phyloP scores from a whole-genome alignment of 176 grass and related monocot genomes.

The Saccharum spontaneum region DNA sequence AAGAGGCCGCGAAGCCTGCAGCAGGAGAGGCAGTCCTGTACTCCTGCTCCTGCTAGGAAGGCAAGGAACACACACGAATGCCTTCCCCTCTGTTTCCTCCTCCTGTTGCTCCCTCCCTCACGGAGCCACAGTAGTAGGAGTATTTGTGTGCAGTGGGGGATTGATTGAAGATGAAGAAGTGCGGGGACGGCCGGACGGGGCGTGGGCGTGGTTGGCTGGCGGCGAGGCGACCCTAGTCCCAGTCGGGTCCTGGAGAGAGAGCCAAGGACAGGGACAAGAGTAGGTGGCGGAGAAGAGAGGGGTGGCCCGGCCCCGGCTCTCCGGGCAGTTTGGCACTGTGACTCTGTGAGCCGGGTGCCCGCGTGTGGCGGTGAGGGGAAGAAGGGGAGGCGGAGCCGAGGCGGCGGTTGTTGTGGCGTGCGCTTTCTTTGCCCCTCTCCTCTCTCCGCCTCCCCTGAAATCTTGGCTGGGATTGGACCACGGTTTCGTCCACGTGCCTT shows the following conservation, averaged over 20 bases:
- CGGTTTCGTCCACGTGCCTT: neutral
- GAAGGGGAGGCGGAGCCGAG: neutral
- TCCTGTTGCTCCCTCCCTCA: neutral
- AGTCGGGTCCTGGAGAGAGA: neutral
- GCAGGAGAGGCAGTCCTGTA: neutral
- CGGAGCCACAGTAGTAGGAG: neutral
- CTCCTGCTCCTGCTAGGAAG: neutral
- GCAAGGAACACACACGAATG: neutral
- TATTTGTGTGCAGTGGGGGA: slow-evolving; percentile 10
- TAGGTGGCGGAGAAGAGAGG: slow-evolving; percentile 43
- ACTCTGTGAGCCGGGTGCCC: too few species aligned
- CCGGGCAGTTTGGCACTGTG: neutral
- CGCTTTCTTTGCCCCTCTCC: neutral
- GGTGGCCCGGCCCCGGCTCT: neutral
- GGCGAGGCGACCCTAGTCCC: slow-evolving; percentile 29
- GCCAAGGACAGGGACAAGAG: neutral
- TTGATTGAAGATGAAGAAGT: neutral
- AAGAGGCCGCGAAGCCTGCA: neutral
- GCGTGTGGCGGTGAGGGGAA: neutral
- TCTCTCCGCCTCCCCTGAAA: neutral
- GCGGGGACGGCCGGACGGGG: neutral
- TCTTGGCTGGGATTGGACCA: slow-evolving; percentile 42
- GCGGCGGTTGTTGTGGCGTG: neutral
- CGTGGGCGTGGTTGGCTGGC: slow-evolving; percentile 14
- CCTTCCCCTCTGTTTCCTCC: neutral